These are phyloP conservation scores for Globisporangium solare DNA, from an alignment of 352 stramenopile genomes.

Conservation along the genomic window DNA sequence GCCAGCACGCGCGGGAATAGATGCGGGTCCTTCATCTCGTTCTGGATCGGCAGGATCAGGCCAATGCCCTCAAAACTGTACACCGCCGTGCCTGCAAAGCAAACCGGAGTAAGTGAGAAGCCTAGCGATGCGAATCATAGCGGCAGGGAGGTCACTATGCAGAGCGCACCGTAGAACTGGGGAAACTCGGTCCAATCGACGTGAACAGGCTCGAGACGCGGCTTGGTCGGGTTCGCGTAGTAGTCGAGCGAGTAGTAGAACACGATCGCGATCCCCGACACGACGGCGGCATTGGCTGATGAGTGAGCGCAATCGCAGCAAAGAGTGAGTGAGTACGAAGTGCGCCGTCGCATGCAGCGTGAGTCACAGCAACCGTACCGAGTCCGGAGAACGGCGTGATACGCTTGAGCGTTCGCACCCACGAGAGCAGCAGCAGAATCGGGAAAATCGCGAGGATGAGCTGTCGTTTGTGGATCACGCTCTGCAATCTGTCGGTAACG, in stretches of 20 bases:
- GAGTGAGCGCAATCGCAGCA: neutral
- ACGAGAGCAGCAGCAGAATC: slow-evolving; percentile 63
- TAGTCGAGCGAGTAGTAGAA: slow-evolving; percentile 81
- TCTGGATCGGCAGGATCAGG: slow-evolving; percentile 72
- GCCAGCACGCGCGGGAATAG: slow-evolving; percentile 54
- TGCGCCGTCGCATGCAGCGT: too few species aligned
- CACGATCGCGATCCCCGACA: slow-evolving; percentile 68
- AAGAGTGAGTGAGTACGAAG: neutral
- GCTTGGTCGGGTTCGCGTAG: slow-evolving; percentile 28
- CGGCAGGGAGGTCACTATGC: neutral
- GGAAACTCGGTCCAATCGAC: slow-evolving; percentile 41
- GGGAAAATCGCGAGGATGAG: slow-evolving; percentile 76
- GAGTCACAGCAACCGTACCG: slow-evolving; percentile 22
- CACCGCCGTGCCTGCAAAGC: slow-evolving; percentile 48
- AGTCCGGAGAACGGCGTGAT: slow-evolving; percentile 76
- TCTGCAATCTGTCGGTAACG: slow-evolving; percentile 34
- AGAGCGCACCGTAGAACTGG: slow-evolving; percentile 57
- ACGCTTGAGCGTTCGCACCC: slow-evolving; percentile 62
- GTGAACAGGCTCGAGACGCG: slow-evolving; percentile 15
- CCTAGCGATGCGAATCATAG: neutral
- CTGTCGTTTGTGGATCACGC: slow-evolving; percentile 64
- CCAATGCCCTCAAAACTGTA: slow-evolving; percentile 83
- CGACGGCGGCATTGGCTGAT: slow-evolving; percentile 57
- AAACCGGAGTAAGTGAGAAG: neutral
- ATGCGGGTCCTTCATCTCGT: slow-evolving; percentile 59